Conservation (phyloP, 2,329 filamentous ascomycete genomes). For the Aquanectria penicillioides region DNA sequence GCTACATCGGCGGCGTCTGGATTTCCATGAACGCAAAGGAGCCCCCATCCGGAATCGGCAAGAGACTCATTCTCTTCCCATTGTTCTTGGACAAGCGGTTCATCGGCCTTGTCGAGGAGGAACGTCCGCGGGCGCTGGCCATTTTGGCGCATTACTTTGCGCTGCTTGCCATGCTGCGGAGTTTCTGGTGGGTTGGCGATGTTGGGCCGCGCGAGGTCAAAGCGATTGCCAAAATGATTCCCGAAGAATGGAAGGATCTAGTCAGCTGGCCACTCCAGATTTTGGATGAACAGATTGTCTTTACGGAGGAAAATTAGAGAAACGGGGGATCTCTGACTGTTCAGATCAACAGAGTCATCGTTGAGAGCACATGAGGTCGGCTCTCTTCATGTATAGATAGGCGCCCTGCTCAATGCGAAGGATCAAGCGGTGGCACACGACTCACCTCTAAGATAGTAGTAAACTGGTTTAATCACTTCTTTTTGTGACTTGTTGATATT, state of each 20-base stretch:
- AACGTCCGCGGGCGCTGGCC: slow-evolving; percentile 12
- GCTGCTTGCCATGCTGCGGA: slow-evolving; percentile 12
- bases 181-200: slow-evolving; percentile 12
- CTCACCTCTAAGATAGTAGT: too few relatives aligned
- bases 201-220: slow-evolving; percentile 6
- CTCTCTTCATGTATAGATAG: not conserved
- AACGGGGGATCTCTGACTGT: too few relatives aligned
- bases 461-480: too few relatives aligned
- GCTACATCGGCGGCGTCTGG: slow-evolving; percentile 15
- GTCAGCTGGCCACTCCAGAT: slow-evolving; percentile 20
- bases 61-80: slow-evolving; percentile 7
- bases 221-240: slow-evolving; percentile 1
- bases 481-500: too few relatives aligned
- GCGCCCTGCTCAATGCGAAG: too few relatives aligned
- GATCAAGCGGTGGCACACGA: too few relatives aligned
- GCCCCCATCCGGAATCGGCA: not conserved
- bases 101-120: slow-evolving; percentile 9
- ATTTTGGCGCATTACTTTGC: slow-evolving; percentile 21
- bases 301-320: slow-evolving; percentile 13
- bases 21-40: slow-evolving; percentile 12
- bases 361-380: not conserved
- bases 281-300: slow-evolving; percentile 17
- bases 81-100: slow-evolving; percentile 12
- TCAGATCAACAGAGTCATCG: not conserved
- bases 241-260: slow-evolving; percentile 6